phyloP scores from a whole-genome alignment of 75 land plant species.

The Pinus albicaulis region DNA sequence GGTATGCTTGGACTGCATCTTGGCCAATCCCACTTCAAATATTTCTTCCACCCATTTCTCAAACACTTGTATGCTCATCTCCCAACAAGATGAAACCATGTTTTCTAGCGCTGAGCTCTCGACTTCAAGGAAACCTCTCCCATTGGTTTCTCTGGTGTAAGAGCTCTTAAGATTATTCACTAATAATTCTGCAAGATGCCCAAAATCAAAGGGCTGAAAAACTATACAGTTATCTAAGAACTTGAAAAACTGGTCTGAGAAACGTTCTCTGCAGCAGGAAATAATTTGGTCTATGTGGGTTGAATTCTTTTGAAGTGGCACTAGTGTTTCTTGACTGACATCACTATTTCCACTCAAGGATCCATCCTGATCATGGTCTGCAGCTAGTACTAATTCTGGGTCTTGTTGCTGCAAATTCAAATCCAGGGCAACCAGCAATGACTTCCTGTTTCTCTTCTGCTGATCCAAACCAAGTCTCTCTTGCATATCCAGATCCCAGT shows the following conservation, averaged over 20 bases:
- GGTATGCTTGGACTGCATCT: not conserved
- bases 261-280: not conserved
- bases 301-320: not conserved
- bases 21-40: not conserved
- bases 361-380: not conserved
- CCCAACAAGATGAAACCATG: not conserved
- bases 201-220: not conserved
- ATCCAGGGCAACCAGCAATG: not conserved
- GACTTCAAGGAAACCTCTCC: not conserved
- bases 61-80: not conserved
- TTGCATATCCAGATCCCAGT: not conserved
- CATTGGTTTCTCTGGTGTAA: not conserved
- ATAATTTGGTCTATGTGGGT: not conserved
- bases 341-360: not conserved
- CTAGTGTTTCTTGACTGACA: not conserved
- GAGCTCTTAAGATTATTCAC: not conserved
- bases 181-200: not conserved
- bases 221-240: not conserved
- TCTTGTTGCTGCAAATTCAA: not conserved
- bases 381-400: not conserved
- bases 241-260: not conserved
- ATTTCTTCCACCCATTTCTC: constrained; percentile 3
- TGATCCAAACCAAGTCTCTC: not conserved
- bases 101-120: not conserved
- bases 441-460: not conserved